phyloP scores from a whole-genome alignment of 495 filamentous ascomycete species.

The Penicillium mononematosum region DNA sequence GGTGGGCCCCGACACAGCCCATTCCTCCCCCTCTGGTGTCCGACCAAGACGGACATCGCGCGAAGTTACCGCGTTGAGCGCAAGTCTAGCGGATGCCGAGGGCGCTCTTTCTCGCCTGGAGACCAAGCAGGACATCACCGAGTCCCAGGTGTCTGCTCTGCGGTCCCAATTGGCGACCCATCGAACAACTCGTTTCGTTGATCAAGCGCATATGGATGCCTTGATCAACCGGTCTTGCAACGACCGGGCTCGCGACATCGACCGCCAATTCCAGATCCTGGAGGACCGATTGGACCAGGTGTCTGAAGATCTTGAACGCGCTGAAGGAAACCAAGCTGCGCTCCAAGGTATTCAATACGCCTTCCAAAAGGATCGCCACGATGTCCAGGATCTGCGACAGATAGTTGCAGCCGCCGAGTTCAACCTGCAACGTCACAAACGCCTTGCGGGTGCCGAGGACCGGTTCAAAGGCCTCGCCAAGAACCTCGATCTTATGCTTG shows the following conservation, averaged over 20 bases:
- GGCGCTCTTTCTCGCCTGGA: not conserved
- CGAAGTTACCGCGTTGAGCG: not conserved
- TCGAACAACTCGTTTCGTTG: not conserved
- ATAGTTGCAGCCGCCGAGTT: not conserved
- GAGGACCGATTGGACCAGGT: not conserved
- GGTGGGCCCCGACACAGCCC: constrained; percentile 7
- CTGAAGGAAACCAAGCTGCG: not conserved
- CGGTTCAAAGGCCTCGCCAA: not conserved
- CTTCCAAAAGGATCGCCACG: not conserved
- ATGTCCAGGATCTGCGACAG: not conserved
- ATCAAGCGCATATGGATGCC: not conserved
- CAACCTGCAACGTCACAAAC: not conserved
- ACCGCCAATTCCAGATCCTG: not conserved
- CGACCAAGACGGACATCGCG: not conserved
- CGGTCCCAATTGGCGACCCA: not conserved
- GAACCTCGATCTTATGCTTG: not conserved
- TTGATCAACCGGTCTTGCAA: not conserved
- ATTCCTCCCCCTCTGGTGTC: not conserved
- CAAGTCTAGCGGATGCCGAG: not conserved
- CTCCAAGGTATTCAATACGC: not conserved
- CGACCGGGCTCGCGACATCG: not conserved
- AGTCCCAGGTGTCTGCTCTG: not conserved
- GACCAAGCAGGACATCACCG: not conserved
- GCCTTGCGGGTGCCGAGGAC: not conserved
- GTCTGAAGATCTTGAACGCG: not conserved